These are phyloP conservation scores for Coleophoma crateriformis DNA, from an alignment of 2,329 filamentous ascomycete genomes.

Conservation along the genomic window DNA sequence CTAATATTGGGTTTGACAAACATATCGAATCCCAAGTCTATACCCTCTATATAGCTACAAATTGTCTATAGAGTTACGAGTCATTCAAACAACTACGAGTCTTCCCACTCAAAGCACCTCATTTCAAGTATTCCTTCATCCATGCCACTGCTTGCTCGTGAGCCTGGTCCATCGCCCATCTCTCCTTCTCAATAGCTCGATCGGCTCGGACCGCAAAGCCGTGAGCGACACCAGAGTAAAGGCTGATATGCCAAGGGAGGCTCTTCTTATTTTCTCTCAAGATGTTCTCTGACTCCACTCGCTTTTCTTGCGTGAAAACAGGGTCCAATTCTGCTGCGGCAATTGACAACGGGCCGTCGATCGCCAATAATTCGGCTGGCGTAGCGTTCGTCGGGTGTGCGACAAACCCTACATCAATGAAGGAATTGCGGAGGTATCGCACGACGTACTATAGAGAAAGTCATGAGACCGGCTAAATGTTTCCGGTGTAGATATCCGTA, in stretches of 20 bases:
- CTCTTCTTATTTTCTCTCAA: slow-evolving; percentile 39
- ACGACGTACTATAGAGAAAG: slow-evolving; percentile 46
- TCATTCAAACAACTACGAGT: too few species aligned
- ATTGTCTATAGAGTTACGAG: too few species aligned
- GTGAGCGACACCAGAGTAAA: slow-evolving; percentile 65
- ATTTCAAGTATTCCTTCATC: slow-evolving; percentile 48
- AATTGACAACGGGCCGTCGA: slow-evolving; percentile 60
- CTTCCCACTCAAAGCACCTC: too few species aligned
- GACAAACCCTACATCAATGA: slow-evolving; percentile 60
- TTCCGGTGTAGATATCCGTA: neutral
- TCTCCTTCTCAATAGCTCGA: slow-evolving; percentile 43
- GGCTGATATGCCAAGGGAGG: slow-evolving; percentile 57
- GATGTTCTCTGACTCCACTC: slow-evolving; percentile 55
- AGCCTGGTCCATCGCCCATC: slow-evolving; percentile 71
- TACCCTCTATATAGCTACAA: too few species aligned
- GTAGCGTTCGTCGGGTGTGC: slow-evolving; percentile 72
- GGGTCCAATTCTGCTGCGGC: slow-evolving; percentile 54
- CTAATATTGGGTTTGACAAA: too few species aligned
- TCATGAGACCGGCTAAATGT: too few species aligned
- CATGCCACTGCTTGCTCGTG: slow-evolving; percentile 69
- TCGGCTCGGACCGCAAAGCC: slow-evolving; percentile 69
- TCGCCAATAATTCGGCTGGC: slow-evolving; percentile 56
- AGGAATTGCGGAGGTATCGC: slow-evolving; percentile 56
- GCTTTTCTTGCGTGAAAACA: slow-evolving; percentile 57
- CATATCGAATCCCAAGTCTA: too few species aligned